phyloP scores from a whole-genome alignment of 78 protist species.

The Chrysochromulina tobinii region DNA sequence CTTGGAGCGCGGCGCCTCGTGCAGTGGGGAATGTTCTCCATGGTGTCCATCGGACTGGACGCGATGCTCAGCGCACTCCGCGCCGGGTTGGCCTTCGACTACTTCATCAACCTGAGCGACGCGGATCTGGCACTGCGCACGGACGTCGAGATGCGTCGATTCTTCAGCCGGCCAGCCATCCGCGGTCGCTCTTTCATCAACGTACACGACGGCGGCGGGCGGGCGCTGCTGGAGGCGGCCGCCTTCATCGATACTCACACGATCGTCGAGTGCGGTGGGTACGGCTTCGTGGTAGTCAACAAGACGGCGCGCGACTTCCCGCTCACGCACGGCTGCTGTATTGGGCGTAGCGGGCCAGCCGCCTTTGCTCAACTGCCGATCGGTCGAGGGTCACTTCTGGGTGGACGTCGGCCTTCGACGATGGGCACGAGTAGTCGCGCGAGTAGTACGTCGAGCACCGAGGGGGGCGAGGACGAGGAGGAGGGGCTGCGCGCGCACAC shows the following conservation, averaged over 20 bases:
- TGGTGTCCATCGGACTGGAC: background rate
- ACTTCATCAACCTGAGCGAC: conserved; percentile 9
- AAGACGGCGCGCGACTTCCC: background rate
- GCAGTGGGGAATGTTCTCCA: background rate
- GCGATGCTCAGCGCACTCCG: background rate
- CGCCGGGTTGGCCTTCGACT: background rate
- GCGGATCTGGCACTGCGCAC: conserved; percentile 12
- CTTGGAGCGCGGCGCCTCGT: background rate
- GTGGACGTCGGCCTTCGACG: no score
- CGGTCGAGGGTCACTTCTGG: no score
- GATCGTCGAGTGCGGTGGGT: conserved; percentile 9
- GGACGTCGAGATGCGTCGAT: background rate
- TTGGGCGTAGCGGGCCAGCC: no score
- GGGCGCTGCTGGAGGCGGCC: no score
- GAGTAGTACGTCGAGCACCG: no score
- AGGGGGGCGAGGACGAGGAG: no score
- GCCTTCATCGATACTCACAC: no score
- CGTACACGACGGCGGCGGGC: no score
- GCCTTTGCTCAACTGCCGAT: no score
- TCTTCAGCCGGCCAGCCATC: background rate
- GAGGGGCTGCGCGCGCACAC: no score
- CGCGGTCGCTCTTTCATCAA: background rate
- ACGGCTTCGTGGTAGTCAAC: background rate
- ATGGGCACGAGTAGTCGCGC: no score
- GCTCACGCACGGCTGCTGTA: no score